Conservation (phyloP, 2,329 filamentous ascomycete species). For the Colletotrichum eremochloae region DNA sequence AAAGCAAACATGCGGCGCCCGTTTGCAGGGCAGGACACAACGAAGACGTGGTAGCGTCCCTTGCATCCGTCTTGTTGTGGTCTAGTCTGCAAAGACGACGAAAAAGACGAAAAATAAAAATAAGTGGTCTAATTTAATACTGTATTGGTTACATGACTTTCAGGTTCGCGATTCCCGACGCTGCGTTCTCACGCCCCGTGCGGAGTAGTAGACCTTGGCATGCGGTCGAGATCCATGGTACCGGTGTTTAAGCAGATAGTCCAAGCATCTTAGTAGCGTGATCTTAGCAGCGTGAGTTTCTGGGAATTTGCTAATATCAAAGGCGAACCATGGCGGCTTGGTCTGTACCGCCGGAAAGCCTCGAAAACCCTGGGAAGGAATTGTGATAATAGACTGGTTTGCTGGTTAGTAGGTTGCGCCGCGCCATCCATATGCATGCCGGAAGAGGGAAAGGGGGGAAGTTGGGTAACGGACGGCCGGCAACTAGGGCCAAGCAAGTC, state of each 20-base stretch:
- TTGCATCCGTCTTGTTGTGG: not conserved
- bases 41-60: not conserved
- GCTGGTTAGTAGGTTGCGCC: conserved; percentile 5
- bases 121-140: not conserved
- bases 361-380: not conserved
- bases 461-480: conserved; percentile 7
- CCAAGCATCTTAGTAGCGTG: not conserved
- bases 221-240: not conserved
- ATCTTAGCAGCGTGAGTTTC: not conserved
- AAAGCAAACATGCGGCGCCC: conserved; percentile 30
- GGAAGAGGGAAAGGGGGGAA: not conserved
- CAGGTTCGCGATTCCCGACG: conserved; percentile 11
- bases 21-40: conserved; percentile 29
- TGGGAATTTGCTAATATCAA: not conserved
- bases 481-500: conserved; percentile 4
- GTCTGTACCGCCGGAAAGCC: not conserved
- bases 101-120: too few species aligned
- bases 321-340: not conserved
- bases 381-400: not conserved
- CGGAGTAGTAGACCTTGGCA: conserved; percentile 7
- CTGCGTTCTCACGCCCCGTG: conserved; percentile 7
- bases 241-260: not conserved
- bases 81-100: not conserved
- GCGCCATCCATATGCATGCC: not conserved
- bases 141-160: conserved; percentile 17